phyloP scores from a whole-genome alignment of 2,329 filamentous ascomycete genomes.

The Talaromyces sp. region DNA sequence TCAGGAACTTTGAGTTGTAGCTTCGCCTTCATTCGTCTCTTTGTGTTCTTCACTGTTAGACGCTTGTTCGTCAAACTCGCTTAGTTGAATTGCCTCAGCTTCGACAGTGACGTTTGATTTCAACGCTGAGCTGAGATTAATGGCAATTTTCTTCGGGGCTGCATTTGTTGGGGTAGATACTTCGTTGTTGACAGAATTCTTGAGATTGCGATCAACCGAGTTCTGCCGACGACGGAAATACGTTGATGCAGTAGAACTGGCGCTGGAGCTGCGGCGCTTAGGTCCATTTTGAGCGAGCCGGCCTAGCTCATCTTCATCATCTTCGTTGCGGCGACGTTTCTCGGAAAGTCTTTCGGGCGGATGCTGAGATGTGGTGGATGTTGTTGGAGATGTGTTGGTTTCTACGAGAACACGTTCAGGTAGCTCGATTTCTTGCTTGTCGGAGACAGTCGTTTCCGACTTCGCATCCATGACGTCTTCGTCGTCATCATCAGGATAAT shows the following conservation, averaged over 20 bases:
- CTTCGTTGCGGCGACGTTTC: slow-evolving; percentile 80
- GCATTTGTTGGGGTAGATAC: slow-evolving; percentile 16
- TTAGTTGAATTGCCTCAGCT: slow-evolving; percentile 24
- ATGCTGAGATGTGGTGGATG: slow-evolving; percentile 25
- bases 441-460: slow-evolving; percentile 27
- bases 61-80: slow-evolving; percentile 34
- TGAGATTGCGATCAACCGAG: slow-evolving; percentile 27
- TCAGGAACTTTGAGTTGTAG: slow-evolving; percentile 8
- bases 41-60: slow-evolving; percentile 10
- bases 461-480: slow-evolving; percentile 64
- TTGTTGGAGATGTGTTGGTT: slow-evolving; percentile 28
- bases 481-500: slow-evolving; percentile 73
- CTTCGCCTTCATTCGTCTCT: slow-evolving; percentile 10
- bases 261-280: slow-evolving; percentile 46
- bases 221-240: slow-evolving; percentile 34
- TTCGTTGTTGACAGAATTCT: slow-evolving; percentile 27
- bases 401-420: slow-evolving; percentile 21
- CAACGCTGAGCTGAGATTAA: slow-evolving; percentile 33
- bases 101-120: slow-evolving; percentile 22
- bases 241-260: slow-evolving; percentile 32
- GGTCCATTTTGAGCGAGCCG: slow-evolving; percentile 62
- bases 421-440: slow-evolving; percentile 24
- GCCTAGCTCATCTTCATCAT: slow-evolving; percentile 87
- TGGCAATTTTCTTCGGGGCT: slow-evolving; percentile 39
- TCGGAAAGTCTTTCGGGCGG: slow-evolving; percentile 78